Evolutionary conservation across 139 green algal genomes (phyloP), one percentile per base, ranked within the genome.

Genomic region (Closterium sp.): DNA sequence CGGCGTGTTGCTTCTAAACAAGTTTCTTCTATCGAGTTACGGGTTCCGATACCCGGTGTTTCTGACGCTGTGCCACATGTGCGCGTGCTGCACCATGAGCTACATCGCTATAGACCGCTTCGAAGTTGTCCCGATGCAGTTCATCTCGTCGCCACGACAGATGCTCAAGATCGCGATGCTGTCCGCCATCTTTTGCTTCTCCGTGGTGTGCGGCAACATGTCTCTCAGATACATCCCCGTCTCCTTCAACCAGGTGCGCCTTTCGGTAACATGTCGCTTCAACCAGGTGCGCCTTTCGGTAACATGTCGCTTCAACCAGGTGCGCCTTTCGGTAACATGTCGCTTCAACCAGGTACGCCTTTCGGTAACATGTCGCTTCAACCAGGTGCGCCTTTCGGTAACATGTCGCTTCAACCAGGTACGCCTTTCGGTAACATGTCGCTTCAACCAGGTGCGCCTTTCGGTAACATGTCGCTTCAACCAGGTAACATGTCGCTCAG

Each of bases 1-100:
- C n/a, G 95, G 96, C 7, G 96, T 99, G 30, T 86, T 99, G n/a
- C 94, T 99, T 4, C 90, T 98, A 9, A 99, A 99, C 95, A 99
- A 99, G 92, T 97, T 96, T 35, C 93, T 99, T n/a, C 95, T 99
- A 0, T 84, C 64, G 32, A 36, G 30, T n/a, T 93, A 94, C 69
- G 34, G 34, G 21, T 93, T 88, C 91, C 92, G 87, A 34, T 95
- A 95, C 88, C 97, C 97, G 4, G 93, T 98, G 3, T 98, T 99
- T 91, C 92, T 99, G 9, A 99, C 98, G 30, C 91, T 98, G 16
- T 97, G 95, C 88, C 97, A 99, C 94, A 99, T 99, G 97, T 28
- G 97, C 33, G 96, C 96, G 0, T 98, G 97, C 92, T 89, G 94
- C 4, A 35, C 95, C 0, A 92, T 97, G 38, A 95, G 95, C 31